Evolutionary conservation across 1,139 yeast species (phyloP), one percentile per base, ranked within the genome.

Genomic region (Pichiaceae sp.): DNA sequence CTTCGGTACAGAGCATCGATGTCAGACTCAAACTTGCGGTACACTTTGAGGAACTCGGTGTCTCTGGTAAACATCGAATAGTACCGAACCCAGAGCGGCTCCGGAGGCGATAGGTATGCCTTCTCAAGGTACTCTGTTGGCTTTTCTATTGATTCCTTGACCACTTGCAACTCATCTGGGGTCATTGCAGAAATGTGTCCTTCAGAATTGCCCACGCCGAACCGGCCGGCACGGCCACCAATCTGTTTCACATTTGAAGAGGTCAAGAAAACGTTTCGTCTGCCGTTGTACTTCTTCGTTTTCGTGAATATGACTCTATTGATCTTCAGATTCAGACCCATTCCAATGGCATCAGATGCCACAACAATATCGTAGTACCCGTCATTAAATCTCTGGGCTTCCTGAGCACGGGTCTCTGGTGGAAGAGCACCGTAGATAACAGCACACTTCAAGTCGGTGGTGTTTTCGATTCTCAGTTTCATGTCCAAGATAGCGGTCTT

Each of bases 331-430:
- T 91, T 91, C 37, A 91, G 67, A 0, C 99, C 99, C 97, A 91
- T 91, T 2, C 98, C 98, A 41, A 91, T 77, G 0, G 99, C 99
- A 63, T 91, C 98, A 1, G 96, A 84, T 0, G 98, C 97, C 3
- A 91, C 85, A 33, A 91, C 63, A 17, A 83, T 71, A 50, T 89
- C 93, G 44, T 77, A 81, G 32, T 72, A 71, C 3, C 93, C 93
- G 17, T 57, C 62, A 51, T 91, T 91, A 57, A 91, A 91, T 31
- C 75, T 66, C 25, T 66, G 60, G 0, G 97, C 96, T 52, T 91
- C 96, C 45, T 76, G 75, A 2, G 89, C 75, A 47, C 98, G 70
- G 1, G 93, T 86, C 57, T 91, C 98, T 0, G 98, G 96, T 0
- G 99, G 99, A 34, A 93, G 64, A 0, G 95, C 93, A 14, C 99